phyloP scores from a whole-genome alignment of 331 rosid species.

The Saraca asoca region DNA sequence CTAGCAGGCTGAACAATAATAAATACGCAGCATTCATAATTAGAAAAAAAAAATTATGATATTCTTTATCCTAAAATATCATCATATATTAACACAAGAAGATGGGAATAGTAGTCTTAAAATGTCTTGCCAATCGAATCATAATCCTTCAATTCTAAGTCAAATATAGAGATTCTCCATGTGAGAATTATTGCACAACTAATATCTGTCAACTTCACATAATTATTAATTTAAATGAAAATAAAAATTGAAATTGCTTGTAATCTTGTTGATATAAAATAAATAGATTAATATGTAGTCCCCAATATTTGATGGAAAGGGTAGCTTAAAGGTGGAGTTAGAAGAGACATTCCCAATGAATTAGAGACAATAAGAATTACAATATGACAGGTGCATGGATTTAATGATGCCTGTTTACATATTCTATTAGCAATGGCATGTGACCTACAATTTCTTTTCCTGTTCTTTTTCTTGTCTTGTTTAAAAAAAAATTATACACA shows the following conservation, averaged over 20 bases:
- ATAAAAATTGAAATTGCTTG: no score
- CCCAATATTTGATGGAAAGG: neutral
- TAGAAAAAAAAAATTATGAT: neutral
- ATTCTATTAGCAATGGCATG: slow-evolving; percentile 35
- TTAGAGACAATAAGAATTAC: slow-evolving; percentile 20
- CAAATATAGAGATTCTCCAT: neutral
- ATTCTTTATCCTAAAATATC: neutral
- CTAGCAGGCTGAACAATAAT: neutral
- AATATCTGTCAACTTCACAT: neutral
- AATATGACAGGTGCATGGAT: slow-evolving; percentile 35
- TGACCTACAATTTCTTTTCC: slow-evolving; percentile 37
- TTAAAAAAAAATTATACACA: no score
- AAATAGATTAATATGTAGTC: no score
- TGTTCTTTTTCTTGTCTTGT: no score
- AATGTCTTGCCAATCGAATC: neutral
- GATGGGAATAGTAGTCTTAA: no score
- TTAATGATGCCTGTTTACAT: slow-evolving; percentile 35
- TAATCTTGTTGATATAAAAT: no score
- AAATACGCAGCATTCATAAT: neutral
- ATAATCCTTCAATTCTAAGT: neutral
- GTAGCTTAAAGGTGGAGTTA: slow-evolving; percentile 19
- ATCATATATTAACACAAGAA: no score
- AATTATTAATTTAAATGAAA: neutral
- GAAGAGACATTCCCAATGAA: slow-evolving; percentile 37
- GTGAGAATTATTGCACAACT: neutral